phyloP scores from a whole-genome alignment of 2,329 filamentous ascomycete genomes.

The Mycosphaerella arachidis region DNA sequence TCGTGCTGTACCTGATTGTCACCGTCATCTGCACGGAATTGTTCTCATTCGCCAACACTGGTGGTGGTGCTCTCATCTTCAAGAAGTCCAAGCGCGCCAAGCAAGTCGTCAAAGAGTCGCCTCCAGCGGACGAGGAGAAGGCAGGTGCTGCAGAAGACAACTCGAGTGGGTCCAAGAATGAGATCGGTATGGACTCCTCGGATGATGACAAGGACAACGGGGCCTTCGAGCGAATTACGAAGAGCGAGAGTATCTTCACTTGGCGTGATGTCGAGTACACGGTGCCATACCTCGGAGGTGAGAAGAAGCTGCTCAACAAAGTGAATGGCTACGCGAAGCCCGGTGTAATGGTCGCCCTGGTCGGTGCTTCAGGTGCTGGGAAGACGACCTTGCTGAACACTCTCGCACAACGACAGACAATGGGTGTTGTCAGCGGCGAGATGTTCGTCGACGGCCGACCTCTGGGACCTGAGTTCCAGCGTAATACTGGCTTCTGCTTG shows the following conservation, averaged over 20 bases:
- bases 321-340: slow-evolving; percentile 76
- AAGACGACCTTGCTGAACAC: slow-evolving; percentile 82
- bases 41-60: slow-evolving; percentile 57
- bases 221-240: slow-evolving; percentile 46
- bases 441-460: slow-evolving; percentile 67
- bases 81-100: slow-evolving; percentile 62
- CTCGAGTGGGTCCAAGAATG: slow-evolving; percentile 31
- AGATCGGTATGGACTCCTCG: slow-evolving; percentile 25
- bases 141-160: slow-evolving; percentile 30
- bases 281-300: slow-evolving; percentile 62
- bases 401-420: slow-evolving; percentile 65
- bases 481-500: slow-evolving; percentile 66
- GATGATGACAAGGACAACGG: slow-evolving; percentile 37
- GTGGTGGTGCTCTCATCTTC: slow-evolving; percentile 67
- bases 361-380: slow-evolving; percentile 76
- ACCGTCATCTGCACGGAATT: slow-evolving; percentile 67
- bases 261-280: slow-evolving; percentile 69
- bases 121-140: slow-evolving; percentile 57
- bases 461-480: slow-evolving; percentile 60
- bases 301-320: slow-evolving; percentile 60
- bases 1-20: slow-evolving; percentile 66
- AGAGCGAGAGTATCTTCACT: slow-evolving; percentile 63
- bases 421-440: slow-evolving; percentile 60
- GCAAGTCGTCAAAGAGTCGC: slow-evolving; percentile 45
- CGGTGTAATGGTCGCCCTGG: slow-evolving; percentile 72